phyloP scores from a whole-genome alignment of 2,329 filamentous ascomycete genomes.

The Diaporthe vexans region DNA sequence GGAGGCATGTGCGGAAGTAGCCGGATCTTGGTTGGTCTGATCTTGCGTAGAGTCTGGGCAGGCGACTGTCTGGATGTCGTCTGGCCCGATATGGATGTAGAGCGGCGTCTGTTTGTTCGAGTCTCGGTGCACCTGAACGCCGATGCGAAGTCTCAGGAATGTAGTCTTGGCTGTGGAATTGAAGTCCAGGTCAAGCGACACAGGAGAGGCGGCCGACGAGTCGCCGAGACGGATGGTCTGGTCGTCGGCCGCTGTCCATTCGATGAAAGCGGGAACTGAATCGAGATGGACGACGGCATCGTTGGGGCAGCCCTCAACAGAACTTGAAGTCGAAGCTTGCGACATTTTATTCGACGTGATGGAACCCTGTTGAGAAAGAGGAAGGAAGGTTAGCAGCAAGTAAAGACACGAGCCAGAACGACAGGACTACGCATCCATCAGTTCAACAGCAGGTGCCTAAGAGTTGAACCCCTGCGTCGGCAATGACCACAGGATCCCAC shows the following conservation, averaged over 20 bases:
- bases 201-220: neutral
- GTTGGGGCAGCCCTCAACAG: neutral
- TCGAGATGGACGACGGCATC: neutral
- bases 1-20: neutral
- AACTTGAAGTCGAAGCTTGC: neutral
- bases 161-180: neutral
- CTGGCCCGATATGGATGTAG: neutral
- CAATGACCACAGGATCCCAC: conserved; percentile 29
- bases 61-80: neutral
- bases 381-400: neutral
- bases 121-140: conserved; percentile 19
- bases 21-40: neutral
- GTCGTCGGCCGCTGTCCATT: neutral
- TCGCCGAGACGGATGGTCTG: neutral
- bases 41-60: neutral
- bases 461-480: conserved; percentile 27
- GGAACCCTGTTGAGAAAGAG: neutral
- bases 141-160: neutral
- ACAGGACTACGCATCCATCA: conserved; percentile 24
- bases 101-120: conserved; percentile 13
- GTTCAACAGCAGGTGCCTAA: conserved; percentile 21
- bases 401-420: neutral
- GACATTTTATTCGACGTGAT: neutral
- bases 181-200: conserved; percentile 13
- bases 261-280: neutral